phyloP scores from a whole-genome alignment of 225 moss, liverwort and hornwort species.

The Pseudoscleropodium purum region DNA sequence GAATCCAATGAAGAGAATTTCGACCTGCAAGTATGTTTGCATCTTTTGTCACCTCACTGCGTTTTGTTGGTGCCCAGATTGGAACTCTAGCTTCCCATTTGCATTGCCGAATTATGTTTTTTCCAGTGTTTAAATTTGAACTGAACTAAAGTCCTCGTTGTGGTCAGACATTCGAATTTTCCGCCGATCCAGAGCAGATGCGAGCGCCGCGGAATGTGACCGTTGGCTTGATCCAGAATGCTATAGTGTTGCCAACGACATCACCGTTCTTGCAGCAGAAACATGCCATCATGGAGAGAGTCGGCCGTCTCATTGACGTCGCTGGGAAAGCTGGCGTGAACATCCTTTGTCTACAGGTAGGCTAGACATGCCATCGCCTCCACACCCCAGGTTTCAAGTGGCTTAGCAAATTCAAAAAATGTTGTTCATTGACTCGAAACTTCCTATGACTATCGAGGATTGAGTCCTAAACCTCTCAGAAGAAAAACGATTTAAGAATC shows the following conservation, averaged over 20 bases:
- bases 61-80: not conserved
- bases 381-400: not conserved
- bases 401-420: not conserved
- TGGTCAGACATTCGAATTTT: conserved; percentile 63
- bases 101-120: not conserved
- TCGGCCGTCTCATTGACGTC: conserved; percentile 40
- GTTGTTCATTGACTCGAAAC: not conserved
- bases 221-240: conserved; percentile 80
- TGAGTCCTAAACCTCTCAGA: not conserved
- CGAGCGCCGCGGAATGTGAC: conserved; percentile 57
- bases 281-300: conserved; percentile 54
- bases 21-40: conserved; percentile 36
- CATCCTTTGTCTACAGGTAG: conserved; percentile 84
- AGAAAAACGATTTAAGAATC: not conserved
- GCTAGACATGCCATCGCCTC: not conserved
- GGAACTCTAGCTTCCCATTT: not conserved
- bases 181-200: conserved; percentile 71
- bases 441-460: not conserved
- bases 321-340: conserved; percentile 80
- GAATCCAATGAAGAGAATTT: conserved; percentile 11
- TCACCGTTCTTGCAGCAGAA: conserved; percentile 61
- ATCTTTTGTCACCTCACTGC: not conserved
- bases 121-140: not conserved
- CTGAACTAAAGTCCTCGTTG: not conserved
- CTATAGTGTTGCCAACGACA: conserved; percentile 76